These are phyloP conservation scores for Tilletia horrida DNA, from an alignment of 1,284 basidiomycete species.

Conservation along the genomic window DNA sequence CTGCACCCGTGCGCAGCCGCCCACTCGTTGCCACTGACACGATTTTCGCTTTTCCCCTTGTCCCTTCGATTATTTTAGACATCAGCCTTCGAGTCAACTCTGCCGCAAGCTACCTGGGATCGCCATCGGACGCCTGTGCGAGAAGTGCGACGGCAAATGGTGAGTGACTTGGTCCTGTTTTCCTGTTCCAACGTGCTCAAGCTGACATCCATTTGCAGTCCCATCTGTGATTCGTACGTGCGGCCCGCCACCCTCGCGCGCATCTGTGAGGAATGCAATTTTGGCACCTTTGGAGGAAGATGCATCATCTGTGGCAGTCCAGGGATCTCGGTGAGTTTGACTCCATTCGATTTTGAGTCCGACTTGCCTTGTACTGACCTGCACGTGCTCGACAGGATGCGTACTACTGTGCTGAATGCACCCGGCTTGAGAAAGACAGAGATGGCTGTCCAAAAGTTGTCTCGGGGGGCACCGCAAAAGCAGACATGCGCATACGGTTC, in stretches of 20 bases:
- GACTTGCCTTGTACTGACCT: conserved; percentile 54
- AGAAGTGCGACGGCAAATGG: conserved; percentile 99
- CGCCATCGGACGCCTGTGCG: conserved; percentile 89
- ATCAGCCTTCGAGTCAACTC: conserved; percentile 79
- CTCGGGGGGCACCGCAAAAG: conserved; percentile 70
- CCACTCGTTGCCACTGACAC: background rate
- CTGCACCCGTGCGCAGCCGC: background rate
- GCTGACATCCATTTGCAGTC: conserved; percentile 61
- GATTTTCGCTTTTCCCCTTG: background rate
- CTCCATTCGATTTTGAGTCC: background rate
- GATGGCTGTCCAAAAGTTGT: conserved; percentile 99
- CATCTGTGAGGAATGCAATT: conserved; percentile 99
- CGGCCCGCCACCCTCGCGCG: conserved; percentile 94
- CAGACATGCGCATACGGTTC: conserved; percentile 15
- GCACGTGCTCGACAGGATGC: conserved; percentile 68
- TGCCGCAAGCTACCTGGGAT: conserved; percentile 94
- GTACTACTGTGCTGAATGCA: conserved; percentile 64
- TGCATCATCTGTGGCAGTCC: conserved; percentile 79
- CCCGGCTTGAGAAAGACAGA: conserved; percentile 89
- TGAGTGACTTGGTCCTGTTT: conserved; percentile 56
- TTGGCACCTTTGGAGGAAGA: conserved; percentile 86
- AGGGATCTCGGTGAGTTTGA: conserved; percentile 46
- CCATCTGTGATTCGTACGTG: conserved; percentile 98
- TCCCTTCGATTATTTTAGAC: conserved; percentile 25
- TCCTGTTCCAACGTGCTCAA: background rate